phyloP scores from a whole-genome alignment of 768 basidiomycete species.

The Collybia mongolica region DNA sequence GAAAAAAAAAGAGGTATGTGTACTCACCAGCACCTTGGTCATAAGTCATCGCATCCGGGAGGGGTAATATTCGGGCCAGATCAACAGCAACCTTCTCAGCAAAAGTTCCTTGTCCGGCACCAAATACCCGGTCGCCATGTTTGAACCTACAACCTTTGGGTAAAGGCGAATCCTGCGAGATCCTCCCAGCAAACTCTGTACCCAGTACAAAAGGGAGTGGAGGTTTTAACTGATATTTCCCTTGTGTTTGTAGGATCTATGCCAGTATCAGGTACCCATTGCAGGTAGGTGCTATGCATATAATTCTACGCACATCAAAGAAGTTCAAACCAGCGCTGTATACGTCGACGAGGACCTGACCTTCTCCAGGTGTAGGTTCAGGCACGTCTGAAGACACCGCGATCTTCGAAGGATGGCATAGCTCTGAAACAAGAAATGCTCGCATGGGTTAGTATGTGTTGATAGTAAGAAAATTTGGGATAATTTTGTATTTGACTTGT shows the following conservation, averaged over 20 bases:
- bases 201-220: constrained; percentile 86
- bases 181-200: constrained; percentile 80
- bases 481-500: background rate
- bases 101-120: constrained; percentile 74
- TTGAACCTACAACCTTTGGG: constrained; percentile 77
- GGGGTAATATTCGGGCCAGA: constrained; percentile 49
- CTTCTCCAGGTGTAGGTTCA: constrained; percentile 49
- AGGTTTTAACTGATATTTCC: constrained; percentile 85
- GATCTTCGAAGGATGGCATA: constrained; percentile 68
- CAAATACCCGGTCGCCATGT: constrained; percentile 87
- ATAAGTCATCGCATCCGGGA: constrained; percentile 76
- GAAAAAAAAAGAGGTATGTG: background rate
- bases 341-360: constrained; percentile 73
- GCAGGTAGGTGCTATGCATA: background rate
- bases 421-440: constrained; percentile 71
- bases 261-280: constrained; percentile 6
- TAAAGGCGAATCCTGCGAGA: constrained; percentile 69
- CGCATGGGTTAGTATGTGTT: constrained; percentile 52
- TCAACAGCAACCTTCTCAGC: constrained; percentile 71
- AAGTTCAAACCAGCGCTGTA: constrained; percentile 78
- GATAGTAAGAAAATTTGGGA: background rate
- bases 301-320: constrained; percentile 51
- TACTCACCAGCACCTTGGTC: constrained; percentile 81
- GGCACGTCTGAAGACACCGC: constrained; percentile 50
- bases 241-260: constrained; percentile 83